phyloP scores from a whole-genome alignment of 345 rosid species.

The Clarkia xantiana region DNA sequence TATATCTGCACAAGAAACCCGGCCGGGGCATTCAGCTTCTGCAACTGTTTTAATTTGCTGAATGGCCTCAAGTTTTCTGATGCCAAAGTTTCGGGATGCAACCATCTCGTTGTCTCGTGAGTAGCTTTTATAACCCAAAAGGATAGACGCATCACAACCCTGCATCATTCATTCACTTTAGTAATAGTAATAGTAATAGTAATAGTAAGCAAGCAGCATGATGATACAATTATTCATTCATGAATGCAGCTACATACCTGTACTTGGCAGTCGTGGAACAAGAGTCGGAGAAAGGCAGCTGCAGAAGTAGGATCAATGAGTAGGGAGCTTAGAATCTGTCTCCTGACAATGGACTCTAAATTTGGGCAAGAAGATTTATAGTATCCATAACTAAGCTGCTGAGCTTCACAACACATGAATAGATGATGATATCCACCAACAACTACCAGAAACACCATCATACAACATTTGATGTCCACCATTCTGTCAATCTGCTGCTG shows the following conservation, averaged over 20 bases:
- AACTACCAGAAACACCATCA: not conserved
- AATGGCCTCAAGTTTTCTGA: conserved; percentile 17
- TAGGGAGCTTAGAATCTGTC: conserved; percentile 9
- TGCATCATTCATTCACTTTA: too few species aligned
- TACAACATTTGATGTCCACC: conserved; percentile 3
- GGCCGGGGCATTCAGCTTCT: conserved; percentile 16
- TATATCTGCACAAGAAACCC: conserved; percentile 26
- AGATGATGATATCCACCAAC: conserved; percentile 2
- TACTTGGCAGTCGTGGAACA: conserved; percentile 27
- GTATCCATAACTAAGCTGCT: conserved; percentile 17
- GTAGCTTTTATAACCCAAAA: conserved; percentile 9
- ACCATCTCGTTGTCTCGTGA: conserved; percentile 8
- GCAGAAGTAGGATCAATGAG: conserved; percentile 14
- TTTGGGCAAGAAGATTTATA: conserved; percentile 19
- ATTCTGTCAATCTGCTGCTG: conserved; percentile 1
- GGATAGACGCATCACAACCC: conserved; percentile 32
- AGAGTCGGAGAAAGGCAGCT: conserved; percentile 19
- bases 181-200: too few species aligned
- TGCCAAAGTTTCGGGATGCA: conserved; percentile 14
- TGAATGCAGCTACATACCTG: conserved; percentile 8
- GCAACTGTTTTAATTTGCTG: conserved; percentile 10
- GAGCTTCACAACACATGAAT: conserved; percentile 14
- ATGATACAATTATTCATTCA: not conserved
- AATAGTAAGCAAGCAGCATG: too few species aligned
- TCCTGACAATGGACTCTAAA: conserved; percentile 15